Evolutionary conservation across 2,329 filamentous ascomycete species (phyloP).

Genomic region (Trichoderma harzianum): DNA sequence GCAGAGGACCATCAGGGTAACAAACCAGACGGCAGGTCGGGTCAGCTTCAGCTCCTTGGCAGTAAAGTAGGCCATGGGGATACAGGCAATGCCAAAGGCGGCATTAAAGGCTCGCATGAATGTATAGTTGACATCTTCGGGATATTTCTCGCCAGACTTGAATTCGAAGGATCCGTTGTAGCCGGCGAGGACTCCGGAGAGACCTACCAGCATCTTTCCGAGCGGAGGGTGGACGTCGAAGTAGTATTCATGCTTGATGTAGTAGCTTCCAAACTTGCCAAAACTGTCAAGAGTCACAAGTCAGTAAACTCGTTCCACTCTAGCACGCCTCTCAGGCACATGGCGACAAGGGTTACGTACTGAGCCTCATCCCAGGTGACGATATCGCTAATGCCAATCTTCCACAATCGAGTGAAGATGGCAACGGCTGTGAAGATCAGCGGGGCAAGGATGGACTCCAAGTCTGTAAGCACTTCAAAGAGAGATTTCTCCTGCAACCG

Average conservation of each 20-base stretch:
- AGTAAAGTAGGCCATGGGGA: constrained; percentile 93
- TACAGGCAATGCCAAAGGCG: constrained; percentile 85
- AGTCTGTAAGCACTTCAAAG: constrained; percentile 59
- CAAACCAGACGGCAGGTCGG: constrained; percentile 86
- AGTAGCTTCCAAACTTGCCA: constrained; percentile 98
- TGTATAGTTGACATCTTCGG: constrained; percentile 89
- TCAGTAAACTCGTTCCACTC: constrained; percentile 18
- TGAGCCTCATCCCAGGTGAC: constrained; percentile 67
- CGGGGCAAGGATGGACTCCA: constrained; percentile 60
- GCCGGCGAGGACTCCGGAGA: constrained; percentile 92
- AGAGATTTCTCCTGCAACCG: constrained; percentile 51
- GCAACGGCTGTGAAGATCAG: constrained; percentile 60
- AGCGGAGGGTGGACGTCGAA: constrained; percentile 88
- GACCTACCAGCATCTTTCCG: constrained; percentile 96
- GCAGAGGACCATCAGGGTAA: constrained; percentile 95
- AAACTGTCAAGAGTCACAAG: constrained; percentile 52
- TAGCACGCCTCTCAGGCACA: neutral
- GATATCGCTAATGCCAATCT: constrained; percentile 65
- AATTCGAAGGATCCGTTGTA: constrained; percentile 99
- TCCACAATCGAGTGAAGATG: constrained; percentile 65
- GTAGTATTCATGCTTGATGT: constrained; percentile 99
- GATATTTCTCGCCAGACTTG: constrained; percentile 96
- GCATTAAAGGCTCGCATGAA: constrained; percentile 99
- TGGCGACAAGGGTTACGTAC: constrained; percentile 38
- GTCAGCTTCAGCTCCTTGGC: constrained; percentile 86